A percentile compares a stretch with the other conserved stretches of the same genome.
Conservation (phyloP, 805 yeast species). For the Candida orba region DNA sequence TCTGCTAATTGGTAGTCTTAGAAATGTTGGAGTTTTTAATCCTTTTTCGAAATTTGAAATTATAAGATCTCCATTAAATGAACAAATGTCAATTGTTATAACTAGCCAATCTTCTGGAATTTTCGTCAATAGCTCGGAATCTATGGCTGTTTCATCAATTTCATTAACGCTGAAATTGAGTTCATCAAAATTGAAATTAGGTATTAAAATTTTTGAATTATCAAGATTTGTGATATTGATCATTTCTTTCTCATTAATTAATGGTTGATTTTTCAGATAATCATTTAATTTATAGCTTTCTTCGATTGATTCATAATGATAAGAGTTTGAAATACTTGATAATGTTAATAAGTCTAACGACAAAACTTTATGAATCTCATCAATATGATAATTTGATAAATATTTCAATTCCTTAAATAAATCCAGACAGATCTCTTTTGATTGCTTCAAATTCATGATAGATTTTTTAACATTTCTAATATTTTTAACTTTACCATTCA, state of each 20-base stretch:
- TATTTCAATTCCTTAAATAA: constrained; percentile 16
- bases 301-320: constrained; percentile 13
- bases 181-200: constrained; percentile 11
- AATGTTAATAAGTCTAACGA: constrained; percentile 20
- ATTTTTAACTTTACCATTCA: constrained; percentile 16
- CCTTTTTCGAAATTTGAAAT: constrained; percentile 37
- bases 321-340: constrained; percentile 20
- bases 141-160: not conserved
- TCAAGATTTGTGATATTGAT: constrained; percentile 10
- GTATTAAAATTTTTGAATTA: constrained; percentile 7
- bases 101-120: constrained; percentile 49
- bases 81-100: constrained; percentile 54
- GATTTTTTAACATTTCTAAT: constrained; percentile 19
- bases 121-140: constrained; percentile 8
- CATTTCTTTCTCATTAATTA: constrained; percentile 22
- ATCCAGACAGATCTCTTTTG: constrained; percentile 13
- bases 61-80: constrained; percentile 49
- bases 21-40: constrained; percentile 33
- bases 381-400: constrained; percentile 22
- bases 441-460: constrained; percentile 17
- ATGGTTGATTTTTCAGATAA: constrained; percentile 20
- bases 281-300: constrained; percentile 23
- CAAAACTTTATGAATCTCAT: constrained; percentile 19
- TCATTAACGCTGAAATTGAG: constrained; percentile 6
- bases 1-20: constrained; percentile 56